Percentiles rank a stretch among this genome's conserved stretches.
These are phyloP conservation scores for Porcisia hertigi DNA, from an alignment of 208 protist species.

Conservation along the genomic window DNA sequence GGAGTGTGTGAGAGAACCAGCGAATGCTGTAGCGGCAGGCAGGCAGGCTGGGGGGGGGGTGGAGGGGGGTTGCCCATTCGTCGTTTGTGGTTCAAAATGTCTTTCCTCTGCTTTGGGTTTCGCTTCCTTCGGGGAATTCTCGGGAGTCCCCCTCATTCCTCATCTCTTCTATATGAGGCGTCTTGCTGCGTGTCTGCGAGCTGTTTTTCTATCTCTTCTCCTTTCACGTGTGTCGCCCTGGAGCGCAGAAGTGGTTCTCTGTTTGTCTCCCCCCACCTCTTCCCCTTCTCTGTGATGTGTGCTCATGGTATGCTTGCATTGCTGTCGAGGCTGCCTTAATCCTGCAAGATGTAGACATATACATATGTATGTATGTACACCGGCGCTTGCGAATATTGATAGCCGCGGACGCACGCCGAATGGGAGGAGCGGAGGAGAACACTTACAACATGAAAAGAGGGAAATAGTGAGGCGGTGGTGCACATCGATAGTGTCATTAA, in stretches of 20 bases:
- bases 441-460: no score
- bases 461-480: no score
- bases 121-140: background rate
- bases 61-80: background rate
- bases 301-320: no score
- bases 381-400: background rate
- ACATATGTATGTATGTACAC: background rate
- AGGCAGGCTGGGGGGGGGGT: no score
- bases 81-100: background rate
- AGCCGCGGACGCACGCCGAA: no score
- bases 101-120: background rate
- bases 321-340: no score
- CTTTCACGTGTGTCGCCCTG: background rate
- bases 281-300: no score
- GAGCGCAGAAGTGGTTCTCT: background rate
- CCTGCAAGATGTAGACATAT: background rate
- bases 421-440: no score
- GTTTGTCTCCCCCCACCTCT: no score
- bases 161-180: background rate
- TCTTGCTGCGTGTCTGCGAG: background rate
- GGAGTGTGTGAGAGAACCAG: constrained; percentile 4
- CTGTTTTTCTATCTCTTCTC: background rate
- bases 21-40: no score
- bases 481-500: no score
- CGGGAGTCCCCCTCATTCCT: background rate